These are phyloP conservation scores for Stylonectria norvegica DNA, from an alignment of 2,329 filamentous ascomycete genomes.

Conservation along the genomic window DNA sequence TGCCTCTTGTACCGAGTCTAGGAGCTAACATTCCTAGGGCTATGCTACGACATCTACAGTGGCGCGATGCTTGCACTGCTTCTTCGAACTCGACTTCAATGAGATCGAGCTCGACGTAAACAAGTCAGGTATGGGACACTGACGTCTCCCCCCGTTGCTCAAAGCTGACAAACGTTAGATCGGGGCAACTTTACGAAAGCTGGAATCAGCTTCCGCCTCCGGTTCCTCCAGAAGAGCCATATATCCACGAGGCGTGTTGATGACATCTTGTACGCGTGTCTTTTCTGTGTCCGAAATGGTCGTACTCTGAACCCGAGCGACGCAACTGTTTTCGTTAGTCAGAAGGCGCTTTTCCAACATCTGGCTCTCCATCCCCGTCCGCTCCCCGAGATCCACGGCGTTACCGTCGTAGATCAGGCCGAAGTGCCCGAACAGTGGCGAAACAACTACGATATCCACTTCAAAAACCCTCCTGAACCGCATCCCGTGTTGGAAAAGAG, in stretches of 20 bases:
- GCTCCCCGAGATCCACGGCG: slow-evolving; percentile 45
- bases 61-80: slow-evolving; percentile 51
- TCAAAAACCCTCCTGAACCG: slow-evolving; percentile 37
- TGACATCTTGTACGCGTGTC: slow-evolving; percentile 52
- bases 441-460: slow-evolving; percentile 54
- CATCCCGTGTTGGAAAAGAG: slow-evolving; percentile 43
- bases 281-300: slow-evolving; percentile 51
- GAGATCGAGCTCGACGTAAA: slow-evolving; percentile 51
- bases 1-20: neutral
- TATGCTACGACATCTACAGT: slow-evolving; percentile 41
- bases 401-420: slow-evolving; percentile 46
- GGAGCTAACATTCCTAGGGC: slow-evolving; percentile 30
- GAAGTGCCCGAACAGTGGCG: slow-evolving; percentile 38
- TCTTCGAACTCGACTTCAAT: slow-evolving; percentile 52
- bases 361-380: slow-evolving; percentile 52
- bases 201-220: slow-evolving; percentile 48
- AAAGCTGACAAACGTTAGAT: slow-evolving; percentile 31
- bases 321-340: slow-evolving; percentile 54
- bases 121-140: slow-evolving; percentile 40
- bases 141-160: neutral
- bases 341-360: slow-evolving; percentile 51
- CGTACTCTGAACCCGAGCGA: slow-evolving; percentile 52
- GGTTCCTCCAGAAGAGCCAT: slow-evolving; percentile 56
- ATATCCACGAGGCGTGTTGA: slow-evolving; percentile 47
- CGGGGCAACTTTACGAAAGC: slow-evolving; percentile 46